Evolutionary conservation across 306 rosid species (phyloP).

Genomic region (Morella rubra): DNA sequence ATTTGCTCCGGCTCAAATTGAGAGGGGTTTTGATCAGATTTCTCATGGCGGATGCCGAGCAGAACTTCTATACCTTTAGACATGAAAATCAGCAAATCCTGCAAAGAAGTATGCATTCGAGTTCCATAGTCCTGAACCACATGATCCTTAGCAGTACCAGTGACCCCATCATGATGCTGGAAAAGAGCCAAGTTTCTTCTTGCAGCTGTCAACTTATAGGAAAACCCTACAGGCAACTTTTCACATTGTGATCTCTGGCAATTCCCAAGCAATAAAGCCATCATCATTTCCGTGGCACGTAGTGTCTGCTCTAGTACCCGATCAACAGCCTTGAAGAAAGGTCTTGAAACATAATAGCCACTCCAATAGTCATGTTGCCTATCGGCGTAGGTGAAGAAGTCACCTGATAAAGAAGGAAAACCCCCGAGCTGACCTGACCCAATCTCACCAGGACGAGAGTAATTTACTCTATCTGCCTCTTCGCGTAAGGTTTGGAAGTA

Average conservation of each 20-base stretch:
- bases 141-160: conserved; percentile 97
- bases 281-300: conserved; percentile 89
- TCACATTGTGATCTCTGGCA: conserved; percentile 87
- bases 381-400: conserved; percentile 94
- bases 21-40: conserved; percentile 68
- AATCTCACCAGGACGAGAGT: conserved; percentile 69
- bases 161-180: conserved; percentile 99
- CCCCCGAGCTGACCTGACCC: conserved; percentile 84
- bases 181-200: conserved; percentile 97
- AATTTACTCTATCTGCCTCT: conserved; percentile 82
- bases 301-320: conserved; percentile 90
- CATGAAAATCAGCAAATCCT: conserved; percentile 91
- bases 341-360: conserved; percentile 97
- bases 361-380: conserved; percentile 98
- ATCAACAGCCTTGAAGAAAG: conserved; percentile 97
- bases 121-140: conserved; percentile 88
- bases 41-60: conserved; percentile 79
- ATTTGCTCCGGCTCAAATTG: conserved; percentile 75
- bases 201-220: conserved; percentile 90
- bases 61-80: conserved; percentile 82
- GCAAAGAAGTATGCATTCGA: conserved; percentile 91
- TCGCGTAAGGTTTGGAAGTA: conserved; percentile 76
- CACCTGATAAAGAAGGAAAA: conserved; percentile 95
- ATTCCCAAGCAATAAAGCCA: conserved; percentile 71
- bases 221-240: conserved; percentile 72